phyloP scores from a whole-genome alignment of 306 rosid genomes.

The Myrica gale region DNA sequence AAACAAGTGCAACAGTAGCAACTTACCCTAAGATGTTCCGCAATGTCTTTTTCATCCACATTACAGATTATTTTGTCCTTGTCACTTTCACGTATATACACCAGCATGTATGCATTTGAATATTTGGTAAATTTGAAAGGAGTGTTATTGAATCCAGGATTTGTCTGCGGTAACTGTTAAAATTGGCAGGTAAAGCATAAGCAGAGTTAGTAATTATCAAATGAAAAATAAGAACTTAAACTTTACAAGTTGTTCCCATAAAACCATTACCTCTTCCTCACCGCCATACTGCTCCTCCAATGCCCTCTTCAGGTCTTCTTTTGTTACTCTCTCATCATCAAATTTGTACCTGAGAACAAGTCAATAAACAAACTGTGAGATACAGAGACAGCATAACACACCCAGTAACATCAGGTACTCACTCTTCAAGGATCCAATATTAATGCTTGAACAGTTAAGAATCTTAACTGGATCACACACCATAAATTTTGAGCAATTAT shows the following conservation, averaged over 20 bases:
- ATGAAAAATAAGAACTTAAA: slow-evolving; percentile 15
- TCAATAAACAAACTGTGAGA: neutral
- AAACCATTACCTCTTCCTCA: slow-evolving; percentile 84
- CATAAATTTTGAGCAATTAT: too few species aligned
- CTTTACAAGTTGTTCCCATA: slow-evolving; percentile 13
- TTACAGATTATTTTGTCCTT: slow-evolving; percentile 93
- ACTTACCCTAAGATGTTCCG: slow-evolving; percentile 95
- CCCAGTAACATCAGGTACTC: slow-evolving; percentile 11
- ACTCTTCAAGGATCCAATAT: neutral
- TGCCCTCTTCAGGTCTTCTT: slow-evolving; percentile 91
- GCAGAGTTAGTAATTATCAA: slow-evolving; percentile 19
- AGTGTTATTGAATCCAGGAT: slow-evolving; percentile 97
- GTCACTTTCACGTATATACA: slow-evolving; percentile 96
- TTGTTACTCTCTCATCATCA: slow-evolving; percentile 96
- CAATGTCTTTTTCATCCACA: slow-evolving; percentile 97
- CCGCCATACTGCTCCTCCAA: slow-evolving; percentile 99
- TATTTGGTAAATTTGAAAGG: slow-evolving; percentile 96
- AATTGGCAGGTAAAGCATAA: slow-evolving; percentile 21
- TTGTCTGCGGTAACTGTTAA: slow-evolving; percentile 86
- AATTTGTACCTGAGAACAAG: slow-evolving; percentile 69
- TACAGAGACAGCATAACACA: slow-evolving; percentile 1
- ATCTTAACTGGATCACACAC: too few species aligned
- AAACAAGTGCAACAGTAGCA: slow-evolving; percentile 14
- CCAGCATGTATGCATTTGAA: slow-evolving; percentile 98
- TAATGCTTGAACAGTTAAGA: too few species aligned